Conservation (phyloP, 163 green algal species). For the Scenedesmus sp. region DNA sequence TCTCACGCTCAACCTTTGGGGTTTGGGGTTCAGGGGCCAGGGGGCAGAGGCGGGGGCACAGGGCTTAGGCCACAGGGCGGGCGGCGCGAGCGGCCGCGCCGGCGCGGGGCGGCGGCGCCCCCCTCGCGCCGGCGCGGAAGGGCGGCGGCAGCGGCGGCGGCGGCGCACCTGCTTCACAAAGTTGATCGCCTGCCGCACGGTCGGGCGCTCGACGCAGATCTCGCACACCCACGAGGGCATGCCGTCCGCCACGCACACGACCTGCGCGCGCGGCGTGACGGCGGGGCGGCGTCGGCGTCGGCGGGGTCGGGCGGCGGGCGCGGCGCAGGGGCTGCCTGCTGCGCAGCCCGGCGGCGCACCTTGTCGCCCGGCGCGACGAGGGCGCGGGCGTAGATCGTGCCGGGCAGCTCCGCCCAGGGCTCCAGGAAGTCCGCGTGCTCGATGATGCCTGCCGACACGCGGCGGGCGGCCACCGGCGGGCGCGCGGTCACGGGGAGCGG, state of each 20-base stretch:
- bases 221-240: slow-evolving; percentile 42
- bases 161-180: slow-evolving; percentile 35
- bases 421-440: not conserved
- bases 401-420: not conserved
- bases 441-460: slow-evolving; percentile 16
- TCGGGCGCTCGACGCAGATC: slow-evolving; percentile 1
- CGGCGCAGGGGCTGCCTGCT: no score
- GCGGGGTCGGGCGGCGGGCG: no score
- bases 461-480: not conserved
- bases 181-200: slow-evolving; percentile 24
- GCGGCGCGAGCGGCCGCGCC: no score
- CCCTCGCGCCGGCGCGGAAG: no score
- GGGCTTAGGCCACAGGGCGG: no score
- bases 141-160: no score
- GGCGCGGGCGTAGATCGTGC: slow-evolving; percentile 13
- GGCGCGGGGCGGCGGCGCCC: no score
- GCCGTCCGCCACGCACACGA: slow-evolving; percentile 26
- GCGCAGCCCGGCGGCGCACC: slow-evolving; percentile 1
- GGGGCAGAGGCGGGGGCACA: no score
- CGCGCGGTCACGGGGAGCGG: no score
- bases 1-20: no score
- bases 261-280: slow-evolving; percentile 8
- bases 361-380: slow-evolving; percentile 30
- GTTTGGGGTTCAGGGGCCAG: no score
- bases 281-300: no score